Conservation (phyloP, 345 rosid species). For the Syzygium oleosum region DNA sequence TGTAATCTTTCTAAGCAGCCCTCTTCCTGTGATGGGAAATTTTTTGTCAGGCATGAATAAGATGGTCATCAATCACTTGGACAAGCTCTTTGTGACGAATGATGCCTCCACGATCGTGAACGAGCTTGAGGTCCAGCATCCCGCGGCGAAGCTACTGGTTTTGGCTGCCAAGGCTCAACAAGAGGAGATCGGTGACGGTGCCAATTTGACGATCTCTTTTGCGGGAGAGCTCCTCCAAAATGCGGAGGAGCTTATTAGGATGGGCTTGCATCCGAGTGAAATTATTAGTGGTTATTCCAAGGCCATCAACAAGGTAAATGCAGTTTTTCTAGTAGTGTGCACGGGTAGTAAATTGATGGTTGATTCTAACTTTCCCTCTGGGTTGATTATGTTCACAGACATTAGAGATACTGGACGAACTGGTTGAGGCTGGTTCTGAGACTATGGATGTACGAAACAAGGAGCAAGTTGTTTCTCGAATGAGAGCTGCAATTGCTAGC, state of each 20-base stretch:
- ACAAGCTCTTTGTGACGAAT: constrained; percentile 84
- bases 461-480: constrained; percentile 65
- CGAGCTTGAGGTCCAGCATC: constrained; percentile 97
- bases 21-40: not conserved
- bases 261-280: constrained; percentile 93
- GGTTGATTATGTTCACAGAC: constrained; percentile 24
- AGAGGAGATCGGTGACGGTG: constrained; percentile 98
- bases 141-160: constrained; percentile 89
- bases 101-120: constrained; percentile 96
- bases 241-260: constrained; percentile 93
- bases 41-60: constrained; percentile 80
- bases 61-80: constrained; percentile 97
- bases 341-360: not conserved
- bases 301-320: constrained; percentile 54
- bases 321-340: not conserved
- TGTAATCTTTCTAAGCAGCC: not conserved
- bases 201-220: constrained; percentile 82
- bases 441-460: constrained; percentile 87
- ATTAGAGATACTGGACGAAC: constrained; percentile 49
- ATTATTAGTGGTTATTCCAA: constrained; percentile 90
- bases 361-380: not conserved
- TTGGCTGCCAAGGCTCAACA: constrained; percentile 95
- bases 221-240: constrained; percentile 93
- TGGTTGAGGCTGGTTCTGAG: constrained; percentile 91
- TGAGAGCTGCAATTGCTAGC: constrained; percentile 98